A percentile compares a stretch with the other conserved stretches of the same genome.
These are phyloP conservation scores for Phoma sp. DNA, from an alignment of 2,329 filamentous ascomycete species.

Conservation along the genomic window DNA sequence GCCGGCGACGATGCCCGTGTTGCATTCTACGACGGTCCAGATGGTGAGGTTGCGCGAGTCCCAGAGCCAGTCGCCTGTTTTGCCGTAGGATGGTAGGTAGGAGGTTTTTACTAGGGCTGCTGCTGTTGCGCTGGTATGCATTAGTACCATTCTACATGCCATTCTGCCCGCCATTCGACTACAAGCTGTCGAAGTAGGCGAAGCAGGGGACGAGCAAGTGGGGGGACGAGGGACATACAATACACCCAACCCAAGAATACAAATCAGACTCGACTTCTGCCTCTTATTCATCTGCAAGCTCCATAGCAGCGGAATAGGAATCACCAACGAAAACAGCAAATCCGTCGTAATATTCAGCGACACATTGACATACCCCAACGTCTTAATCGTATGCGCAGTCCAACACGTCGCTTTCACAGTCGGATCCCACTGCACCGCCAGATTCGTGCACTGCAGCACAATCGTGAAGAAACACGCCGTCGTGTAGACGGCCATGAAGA, in stretches of 20 bases:
- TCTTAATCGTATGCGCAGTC: conserved; percentile 48
- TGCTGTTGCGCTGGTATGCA: conserved; percentile 41
- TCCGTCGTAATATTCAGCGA: conserved; percentile 53
- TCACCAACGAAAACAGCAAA: conserved; percentile 53
- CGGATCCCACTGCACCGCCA: conserved; percentile 56
- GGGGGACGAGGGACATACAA: conserved; percentile 49
- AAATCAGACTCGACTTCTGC: conserved; percentile 52
- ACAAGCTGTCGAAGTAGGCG: no score
- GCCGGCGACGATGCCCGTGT: conserved; percentile 55
- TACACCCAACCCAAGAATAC: conserved; percentile 54
- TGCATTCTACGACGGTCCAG: conserved; percentile 56
- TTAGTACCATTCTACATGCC: no score
- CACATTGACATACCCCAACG: conserved; percentile 57
- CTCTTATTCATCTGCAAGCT: conserved; percentile 49
- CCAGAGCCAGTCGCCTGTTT: conserved; percentile 47
- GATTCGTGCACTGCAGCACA: conserved; percentile 58
- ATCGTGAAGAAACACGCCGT: conserved; percentile 57
- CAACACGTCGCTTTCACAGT: conserved; percentile 54
- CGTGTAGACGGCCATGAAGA: conserved; percentile 56
- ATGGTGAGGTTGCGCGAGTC: conserved; percentile 58
- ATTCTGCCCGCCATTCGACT: no score
- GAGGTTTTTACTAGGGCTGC: conserved; percentile 53
- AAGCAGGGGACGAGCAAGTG: no score
- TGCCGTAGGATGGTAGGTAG: conserved; percentile 48
- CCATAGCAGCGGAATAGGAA: conserved; percentile 45